These are phyloP conservation scores for Suillus subalutaceus DNA, from an alignment of 768 basidiomycete species.

Conservation along the genomic window DNA sequence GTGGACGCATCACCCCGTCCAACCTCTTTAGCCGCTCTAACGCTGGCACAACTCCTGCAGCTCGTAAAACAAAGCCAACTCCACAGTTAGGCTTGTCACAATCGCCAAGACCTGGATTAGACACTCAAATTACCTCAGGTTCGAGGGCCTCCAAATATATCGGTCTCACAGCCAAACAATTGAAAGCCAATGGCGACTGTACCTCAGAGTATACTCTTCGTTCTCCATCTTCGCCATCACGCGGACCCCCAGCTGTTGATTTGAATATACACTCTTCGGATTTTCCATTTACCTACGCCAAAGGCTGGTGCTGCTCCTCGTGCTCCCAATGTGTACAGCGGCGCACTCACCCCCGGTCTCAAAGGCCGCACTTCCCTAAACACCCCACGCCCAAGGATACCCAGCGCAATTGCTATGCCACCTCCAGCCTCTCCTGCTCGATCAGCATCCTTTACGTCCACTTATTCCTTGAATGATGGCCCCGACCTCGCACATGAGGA, in stretches of 20 bases:
- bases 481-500: slow-evolving; percentile 20
- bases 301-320: slow-evolving; percentile 49
- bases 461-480: slow-evolving; percentile 41
- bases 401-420: slow-evolving; percentile 80
- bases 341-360: slow-evolving; percentile 20
- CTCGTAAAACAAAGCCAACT: slow-evolving; percentile 34
- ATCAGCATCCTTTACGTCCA: slow-evolving; percentile 35
- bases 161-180: slow-evolving; percentile 82
- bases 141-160: slow-evolving; percentile 86
- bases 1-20: slow-evolving; percentile 63
- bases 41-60: slow-evolving; percentile 38
- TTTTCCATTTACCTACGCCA: slow-evolving; percentile 73
- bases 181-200: slow-evolving; percentile 38
- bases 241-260: slow-evolving; percentile 41
- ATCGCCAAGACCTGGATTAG: slow-evolving; percentile 29
- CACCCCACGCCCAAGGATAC: slow-evolving; percentile 67
- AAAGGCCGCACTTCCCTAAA: slow-evolving; percentile 39
- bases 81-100: slow-evolving; percentile 37
- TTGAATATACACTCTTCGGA: slow-evolving; percentile 37
- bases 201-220: slow-evolving; percentile 24
- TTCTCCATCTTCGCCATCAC: slow-evolving; percentile 39
- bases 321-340: slow-evolving; percentile 15
- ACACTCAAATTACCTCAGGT: slow-evolving; percentile 68
- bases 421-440: slow-evolving; percentile 69
- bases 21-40: slow-evolving; percentile 52